These are phyloP conservation scores for Penicillium macrosclerotiorum DNA, from an alignment of 495 filamentous ascomycete species.

Conservation along the genomic window DNA sequence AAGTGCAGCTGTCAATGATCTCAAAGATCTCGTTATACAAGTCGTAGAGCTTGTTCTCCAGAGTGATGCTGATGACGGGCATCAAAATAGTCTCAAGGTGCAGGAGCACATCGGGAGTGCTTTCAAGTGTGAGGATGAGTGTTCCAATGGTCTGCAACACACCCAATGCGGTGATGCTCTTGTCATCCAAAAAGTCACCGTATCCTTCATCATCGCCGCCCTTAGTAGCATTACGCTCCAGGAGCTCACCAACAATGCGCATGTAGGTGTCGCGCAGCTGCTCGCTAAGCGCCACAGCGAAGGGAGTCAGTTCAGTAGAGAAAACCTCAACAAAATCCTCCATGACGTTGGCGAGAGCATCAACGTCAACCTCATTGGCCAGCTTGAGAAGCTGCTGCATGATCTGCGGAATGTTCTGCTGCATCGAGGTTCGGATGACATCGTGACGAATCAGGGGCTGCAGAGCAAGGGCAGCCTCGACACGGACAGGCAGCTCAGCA, in stretches of 20 bases:
- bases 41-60: constrained; percentile 97
- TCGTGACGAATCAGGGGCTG: constrained; percentile 96
- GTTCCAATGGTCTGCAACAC: constrained; percentile 98
- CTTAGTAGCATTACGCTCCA: constrained; percentile 75
- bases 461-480: constrained; percentile 89
- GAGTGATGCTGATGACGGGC: constrained; percentile 92
- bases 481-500: constrained; percentile 82
- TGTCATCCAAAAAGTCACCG: constrained; percentile 93
- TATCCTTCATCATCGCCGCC: constrained; percentile 70
- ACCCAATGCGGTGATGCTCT: constrained; percentile 95
- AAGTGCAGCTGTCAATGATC: constrained; percentile 99
- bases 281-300: constrained; percentile 95
- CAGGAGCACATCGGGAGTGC: constrained; percentile 87
- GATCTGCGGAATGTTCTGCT: constrained; percentile 97
- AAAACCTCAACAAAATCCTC: constrained; percentile 99
- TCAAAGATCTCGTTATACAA: constrained; percentile 98
- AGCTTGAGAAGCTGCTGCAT: constrained; percentile 98
- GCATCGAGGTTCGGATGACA: constrained; percentile 88
- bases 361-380: constrained; percentile 93
- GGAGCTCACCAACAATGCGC: constrained; percentile 84
- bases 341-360: constrained; percentile 97
- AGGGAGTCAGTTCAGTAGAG: constrained; percentile 90
- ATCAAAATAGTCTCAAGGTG: constrained; percentile 95
- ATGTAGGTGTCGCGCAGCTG: constrained; percentile 96
- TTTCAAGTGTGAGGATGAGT: constrained; percentile 92